Conservation (phyloP, 768 basidiomycete species). For the Panellus pusillus region DNA sequence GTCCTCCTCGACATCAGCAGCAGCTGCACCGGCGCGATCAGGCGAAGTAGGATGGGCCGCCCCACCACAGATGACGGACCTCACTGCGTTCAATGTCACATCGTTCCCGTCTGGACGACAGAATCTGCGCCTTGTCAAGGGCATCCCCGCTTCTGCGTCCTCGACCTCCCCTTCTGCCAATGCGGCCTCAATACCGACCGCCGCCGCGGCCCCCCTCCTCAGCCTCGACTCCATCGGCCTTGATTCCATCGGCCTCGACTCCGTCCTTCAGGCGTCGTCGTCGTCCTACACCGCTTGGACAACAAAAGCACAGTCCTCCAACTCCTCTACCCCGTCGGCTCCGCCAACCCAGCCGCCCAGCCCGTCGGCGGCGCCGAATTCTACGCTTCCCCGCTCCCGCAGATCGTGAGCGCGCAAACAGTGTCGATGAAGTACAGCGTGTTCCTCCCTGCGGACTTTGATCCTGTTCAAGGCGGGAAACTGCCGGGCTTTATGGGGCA, state of each 20-base stretch:
- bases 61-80: conserved; percentile 55
- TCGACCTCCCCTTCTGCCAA: conserved; percentile 23
- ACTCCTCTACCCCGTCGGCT: conserved; percentile 65
- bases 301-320: conserved; percentile 50
- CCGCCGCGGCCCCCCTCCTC: conserved; percentile 15
- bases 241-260: conserved; percentile 11
- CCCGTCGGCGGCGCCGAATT: conserved; percentile 78
- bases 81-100: conserved; percentile 59
- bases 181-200: conserved; percentile 11
- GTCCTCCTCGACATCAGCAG: conserved; percentile 4
- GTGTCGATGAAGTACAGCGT: conserved; percentile 69
- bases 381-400: conserved; percentile 42
- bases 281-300: conserved; percentile 21
- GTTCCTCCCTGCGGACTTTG: conserved; percentile 73
- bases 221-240: conserved; percentile 11
- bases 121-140: conserved; percentile 57
- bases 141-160: conserved; percentile 40
- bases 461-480: conserved; percentile 83
- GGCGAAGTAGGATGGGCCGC: conserved; percentile 45
- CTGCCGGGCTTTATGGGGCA: conserved; percentile 79
- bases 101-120: conserved; percentile 51
- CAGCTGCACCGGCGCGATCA: conserved; percentile 12
- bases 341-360: conserved; percentile 63
- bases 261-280: conserved; percentile 1
- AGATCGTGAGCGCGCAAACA: conserved; percentile 46